phyloP scores from a whole-genome alignment of 345 rosid species.

The Clarkia xantiana region DNA sequence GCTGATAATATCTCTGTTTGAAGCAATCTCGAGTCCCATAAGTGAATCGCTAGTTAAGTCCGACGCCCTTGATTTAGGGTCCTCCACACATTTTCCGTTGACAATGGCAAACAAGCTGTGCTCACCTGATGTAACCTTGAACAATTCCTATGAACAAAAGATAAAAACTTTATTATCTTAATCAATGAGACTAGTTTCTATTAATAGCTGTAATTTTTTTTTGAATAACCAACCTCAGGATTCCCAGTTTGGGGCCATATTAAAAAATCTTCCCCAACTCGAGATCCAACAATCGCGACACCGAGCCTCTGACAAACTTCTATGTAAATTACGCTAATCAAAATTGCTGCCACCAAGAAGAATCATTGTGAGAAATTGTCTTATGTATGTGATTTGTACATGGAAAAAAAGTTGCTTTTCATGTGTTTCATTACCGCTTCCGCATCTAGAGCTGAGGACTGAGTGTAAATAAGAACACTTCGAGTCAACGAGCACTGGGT shows the following conservation, averaged over 20 bases:
- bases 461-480: slow-evolving; percentile 62
- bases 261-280: slow-evolving; percentile 88
- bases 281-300: slow-evolving; percentile 80
- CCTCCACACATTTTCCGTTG: slow-evolving; percentile 84
- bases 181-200: background rate
- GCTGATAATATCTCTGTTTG: slow-evolving; percentile 73
- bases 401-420: too few species aligned
- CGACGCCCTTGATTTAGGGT: slow-evolving; percentile 80
- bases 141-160: slow-evolving; percentile 43
- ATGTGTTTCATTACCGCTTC: slow-evolving; percentile 62
- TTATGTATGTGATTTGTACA: too few species aligned
- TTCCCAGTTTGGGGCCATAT: slow-evolving; percentile 85
- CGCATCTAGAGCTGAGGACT: slow-evolving; percentile 51
- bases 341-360: slow-evolving; percentile 47
- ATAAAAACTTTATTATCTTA: background rate
- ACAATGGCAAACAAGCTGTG: slow-evolving; percentile 73
- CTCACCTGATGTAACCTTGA: slow-evolving; percentile 49
- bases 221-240: slow-evolving; percentile 46
- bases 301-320: slow-evolving; percentile 74
- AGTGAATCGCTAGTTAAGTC: slow-evolving; percentile 76
- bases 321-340: slow-evolving; percentile 81
- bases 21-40: slow-evolving; percentile 63
- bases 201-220: background rate
- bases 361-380: background rate
- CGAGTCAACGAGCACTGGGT: slow-evolving; percentile 47